Percentiles rank a stretch among this genome's conserved stretches.
These are phyloP conservation scores for Fraxinus albicans DNA, from an alignment of 305 asterid species.

Conservation along the genomic window DNA sequence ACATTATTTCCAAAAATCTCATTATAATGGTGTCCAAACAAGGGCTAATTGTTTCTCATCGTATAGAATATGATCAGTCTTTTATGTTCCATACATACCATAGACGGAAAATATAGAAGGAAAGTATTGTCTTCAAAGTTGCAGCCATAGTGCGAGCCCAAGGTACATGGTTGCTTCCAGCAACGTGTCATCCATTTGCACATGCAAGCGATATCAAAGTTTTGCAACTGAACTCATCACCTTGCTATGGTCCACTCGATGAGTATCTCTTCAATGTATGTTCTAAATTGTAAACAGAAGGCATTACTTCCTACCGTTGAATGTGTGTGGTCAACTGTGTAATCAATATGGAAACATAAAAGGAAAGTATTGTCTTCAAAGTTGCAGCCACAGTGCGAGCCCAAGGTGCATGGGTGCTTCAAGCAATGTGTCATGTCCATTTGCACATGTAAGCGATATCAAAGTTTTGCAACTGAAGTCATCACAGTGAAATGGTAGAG, in stretches of 20 bases:
- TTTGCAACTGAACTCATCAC: not conserved
- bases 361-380: not conserved
- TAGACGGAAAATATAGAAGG: not conserved
- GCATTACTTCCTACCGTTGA: too few relatives aligned
- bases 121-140: not conserved
- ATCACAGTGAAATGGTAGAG: not conserved
- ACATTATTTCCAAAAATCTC: not conserved
- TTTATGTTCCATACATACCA: not conserved
- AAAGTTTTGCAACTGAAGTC: not conserved
- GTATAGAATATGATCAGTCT: not conserved
- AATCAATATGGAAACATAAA: not conserved
- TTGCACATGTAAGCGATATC: not conserved
- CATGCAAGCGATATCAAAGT: not conserved
- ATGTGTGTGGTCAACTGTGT: too few relatives aligned
- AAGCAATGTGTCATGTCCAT: not conserved
- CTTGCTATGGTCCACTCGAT: too few relatives aligned
- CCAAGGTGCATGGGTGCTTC: not conserved
- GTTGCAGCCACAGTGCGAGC: not conserved
- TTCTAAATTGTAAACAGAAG: too few relatives aligned
- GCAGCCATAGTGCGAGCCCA: not conserved
- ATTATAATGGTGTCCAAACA: not conserved
- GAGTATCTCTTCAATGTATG: too few relatives aligned
- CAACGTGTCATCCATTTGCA: not conserved
- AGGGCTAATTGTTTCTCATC: not conserved
- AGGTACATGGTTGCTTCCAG: not conserved